Base-by-base conservation (phyloP, 2,329 filamentous ascomycete genomes). In the Botryotinia calthae region DNA sequence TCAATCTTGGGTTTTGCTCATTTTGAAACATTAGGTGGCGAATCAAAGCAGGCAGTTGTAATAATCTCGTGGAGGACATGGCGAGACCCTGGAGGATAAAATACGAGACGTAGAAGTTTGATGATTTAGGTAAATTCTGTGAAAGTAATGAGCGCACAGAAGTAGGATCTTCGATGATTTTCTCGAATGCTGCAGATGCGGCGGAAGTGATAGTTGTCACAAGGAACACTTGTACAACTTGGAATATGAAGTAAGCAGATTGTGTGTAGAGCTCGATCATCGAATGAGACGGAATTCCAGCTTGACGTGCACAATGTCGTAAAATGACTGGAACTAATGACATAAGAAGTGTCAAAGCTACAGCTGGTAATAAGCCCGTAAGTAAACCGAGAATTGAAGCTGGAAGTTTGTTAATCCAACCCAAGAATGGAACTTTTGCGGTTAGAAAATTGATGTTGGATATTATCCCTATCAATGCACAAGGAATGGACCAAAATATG, bases 21-120 rank as follows among this genome's bases (percentile, higher is more conserved):
- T 91, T 78, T 74, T 84, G 87, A 64, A 89, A 83, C 2, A 90
- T 78, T 66, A 87, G 84, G 77, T 86, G 87, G 7, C 89, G 76
- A 46, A 91, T 82, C 37, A 92, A 81, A 28, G 88, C 88, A 20
- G 82, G 83, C 56, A 91, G 84, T 75, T 89, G 88, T 40, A 91
- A 81, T 20, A 92, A 81, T 28, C 87, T 85, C 68, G 86, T 85
- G 2, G 88, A 85, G 51, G 88, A 88, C 79, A 90, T 88, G 2
- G 87, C 88, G 72, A 92, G 81, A 2, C 89, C 90, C 78, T 92
- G 89, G 2, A 92, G 82, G 54, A 92, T 85, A 74, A 92, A 90
- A 79, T 92, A 92, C 0, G 87, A 88, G 14, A 92, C 84, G 79
- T 91, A 92, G 78, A 91, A 92, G 77, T 90, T 92, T 48, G 89